Percentiles rank a stretch among this genome's conserved stretches.
phyloP scores from a whole-genome alignment of 2,329 filamentous ascomycete species.

The Aureobasidium sp. region DNA sequence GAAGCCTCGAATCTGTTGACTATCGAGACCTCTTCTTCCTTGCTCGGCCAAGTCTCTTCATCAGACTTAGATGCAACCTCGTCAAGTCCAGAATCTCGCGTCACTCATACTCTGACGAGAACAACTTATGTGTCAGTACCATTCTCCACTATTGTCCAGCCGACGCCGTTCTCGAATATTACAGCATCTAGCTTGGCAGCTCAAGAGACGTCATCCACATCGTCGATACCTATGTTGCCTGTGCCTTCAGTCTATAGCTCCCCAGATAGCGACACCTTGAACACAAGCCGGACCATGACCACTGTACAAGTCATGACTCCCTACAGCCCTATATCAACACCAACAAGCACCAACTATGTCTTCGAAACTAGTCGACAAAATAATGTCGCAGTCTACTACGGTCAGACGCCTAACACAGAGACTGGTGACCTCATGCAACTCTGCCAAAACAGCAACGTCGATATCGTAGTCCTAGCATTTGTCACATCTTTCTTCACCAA shows the following conservation, averaged over 20 bases:
- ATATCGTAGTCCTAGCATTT: slow-evolving; percentile 33
- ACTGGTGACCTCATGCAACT: slow-evolving; percentile 24
- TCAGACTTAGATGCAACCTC: neutral
- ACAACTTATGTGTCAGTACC: neutral
- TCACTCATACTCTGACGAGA: neutral
- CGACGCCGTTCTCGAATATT: neutral
- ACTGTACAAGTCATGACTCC: neutral
- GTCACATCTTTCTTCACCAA: slow-evolving; percentile 29
- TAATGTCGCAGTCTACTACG: slow-evolving; percentile 32
- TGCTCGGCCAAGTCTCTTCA: neutral
- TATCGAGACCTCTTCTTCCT: neutral
- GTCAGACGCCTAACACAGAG: slow-evolving; percentile 23
- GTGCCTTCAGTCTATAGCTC: neutral
- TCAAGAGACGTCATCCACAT: neutral
- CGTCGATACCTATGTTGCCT: neutral
- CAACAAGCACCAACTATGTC: slow-evolving; percentile 17
- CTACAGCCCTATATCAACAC: neutral
- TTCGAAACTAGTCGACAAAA: slow-evolving; percentile 23
- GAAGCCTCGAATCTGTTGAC: neutral
- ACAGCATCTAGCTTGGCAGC: neutral
- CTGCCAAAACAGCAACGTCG: slow-evolving; percentile 30
- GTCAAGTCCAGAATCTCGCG: neutral
- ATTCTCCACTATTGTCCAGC: neutral
- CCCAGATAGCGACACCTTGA: neutral
- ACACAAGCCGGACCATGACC: neutral